A percentile compares a stretch with the other conserved stretches of the same genome.
Evolutionary conservation across 768 basidiomycete species (phyloP).

Genomic region (Tulasnella sp.): DNA sequence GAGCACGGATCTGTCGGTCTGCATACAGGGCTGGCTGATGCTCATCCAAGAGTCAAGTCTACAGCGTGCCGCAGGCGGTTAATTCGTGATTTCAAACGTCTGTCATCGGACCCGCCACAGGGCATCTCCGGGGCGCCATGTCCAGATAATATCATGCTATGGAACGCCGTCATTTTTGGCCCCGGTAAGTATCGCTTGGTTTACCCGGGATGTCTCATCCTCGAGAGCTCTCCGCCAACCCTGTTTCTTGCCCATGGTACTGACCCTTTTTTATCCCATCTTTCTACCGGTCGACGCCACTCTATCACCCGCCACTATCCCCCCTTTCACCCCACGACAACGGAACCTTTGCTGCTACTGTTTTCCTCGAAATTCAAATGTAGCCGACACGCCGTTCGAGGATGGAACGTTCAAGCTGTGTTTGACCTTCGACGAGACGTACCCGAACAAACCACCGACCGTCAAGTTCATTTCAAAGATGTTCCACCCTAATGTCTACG

Average conservation of each 20-base stretch:
- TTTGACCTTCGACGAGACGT: constrained; percentile 93
- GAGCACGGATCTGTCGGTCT: not conserved
- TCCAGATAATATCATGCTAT: constrained; percentile 98
- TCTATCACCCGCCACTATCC: not conserved
- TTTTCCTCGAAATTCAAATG: not conserved
- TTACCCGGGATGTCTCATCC: not conserved
- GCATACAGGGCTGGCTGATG: not conserved
- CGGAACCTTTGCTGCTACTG: not conserved
- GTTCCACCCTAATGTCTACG: constrained; percentile 99
- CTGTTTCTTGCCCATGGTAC: constrained; percentile 1
- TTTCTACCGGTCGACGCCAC: constrained; percentile 6
- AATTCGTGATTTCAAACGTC: constrained; percentile 95
- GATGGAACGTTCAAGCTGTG: constrained; percentile 98
- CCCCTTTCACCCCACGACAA: not conserved
- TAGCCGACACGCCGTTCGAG: constrained; percentile 98
- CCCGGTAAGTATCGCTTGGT: constrained; percentile 55
- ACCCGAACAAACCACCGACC: constrained; percentile 97
- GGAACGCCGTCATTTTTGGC: constrained; percentile 99
- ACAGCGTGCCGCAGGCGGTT: constrained; percentile 92
- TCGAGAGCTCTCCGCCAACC: constrained; percentile 8
- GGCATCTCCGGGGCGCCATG: constrained; percentile 97
- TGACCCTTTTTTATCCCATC: constrained; percentile 13
- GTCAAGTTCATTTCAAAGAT: constrained; percentile 96
- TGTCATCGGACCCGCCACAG: constrained; percentile 90
- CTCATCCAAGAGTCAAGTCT: constrained; percentile 51